phyloP scores from a whole-genome alignment of 2,329 filamentous ascomycete species.

The Fonsecaea monophora region DNA sequence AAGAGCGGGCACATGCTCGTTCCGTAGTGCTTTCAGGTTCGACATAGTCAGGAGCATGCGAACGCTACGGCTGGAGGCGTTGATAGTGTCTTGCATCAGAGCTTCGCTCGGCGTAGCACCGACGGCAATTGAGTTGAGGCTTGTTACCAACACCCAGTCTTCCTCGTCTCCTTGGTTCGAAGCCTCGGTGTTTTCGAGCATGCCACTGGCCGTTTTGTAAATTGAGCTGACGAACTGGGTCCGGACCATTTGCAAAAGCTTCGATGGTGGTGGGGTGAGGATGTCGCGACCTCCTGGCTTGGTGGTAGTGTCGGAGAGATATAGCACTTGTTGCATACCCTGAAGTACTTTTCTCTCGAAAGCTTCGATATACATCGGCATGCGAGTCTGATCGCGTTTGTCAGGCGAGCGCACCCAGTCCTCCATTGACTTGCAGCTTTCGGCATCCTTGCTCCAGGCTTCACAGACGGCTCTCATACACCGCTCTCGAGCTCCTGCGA shows the following conservation, averaged over 20 bases:
- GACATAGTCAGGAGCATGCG: constrained; percentile 93
- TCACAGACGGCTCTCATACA: constrained; percentile 84
- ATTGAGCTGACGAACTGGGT: constrained; percentile 91
- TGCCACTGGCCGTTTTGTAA: constrained; percentile 91
- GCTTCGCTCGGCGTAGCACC: constrained; percentile 47
- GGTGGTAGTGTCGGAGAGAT: constrained; percentile 82
- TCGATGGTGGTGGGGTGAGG: constrained; percentile 81
- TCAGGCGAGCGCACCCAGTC: constrained; percentile 89
- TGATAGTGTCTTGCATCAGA: constrained; percentile 58
- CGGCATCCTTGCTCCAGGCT: constrained; percentile 91
- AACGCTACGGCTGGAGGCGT: constrained; percentile 73
- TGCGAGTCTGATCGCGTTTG: constrained; percentile 83
- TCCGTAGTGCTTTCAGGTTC: constrained; percentile 83
- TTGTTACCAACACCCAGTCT: constrained; percentile 59
- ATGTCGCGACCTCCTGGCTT: constrained; percentile 78
- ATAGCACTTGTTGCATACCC: constrained; percentile 94
- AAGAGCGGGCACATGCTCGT: constrained; percentile 83
- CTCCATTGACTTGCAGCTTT: constrained; percentile 89
- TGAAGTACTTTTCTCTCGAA: constrained; percentile 82
- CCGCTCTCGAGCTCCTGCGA: constrained; percentile 80
- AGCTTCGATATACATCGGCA: constrained; percentile 83
- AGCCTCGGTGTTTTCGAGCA: constrained; percentile 95
- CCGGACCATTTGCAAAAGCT: constrained; percentile 87
- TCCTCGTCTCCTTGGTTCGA: constrained; percentile 67
- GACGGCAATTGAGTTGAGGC: constrained; percentile 36